Base-by-base conservation (phyloP, 2,329 filamentous ascomycete genomes). In the Exophiala spinifera region DNA sequence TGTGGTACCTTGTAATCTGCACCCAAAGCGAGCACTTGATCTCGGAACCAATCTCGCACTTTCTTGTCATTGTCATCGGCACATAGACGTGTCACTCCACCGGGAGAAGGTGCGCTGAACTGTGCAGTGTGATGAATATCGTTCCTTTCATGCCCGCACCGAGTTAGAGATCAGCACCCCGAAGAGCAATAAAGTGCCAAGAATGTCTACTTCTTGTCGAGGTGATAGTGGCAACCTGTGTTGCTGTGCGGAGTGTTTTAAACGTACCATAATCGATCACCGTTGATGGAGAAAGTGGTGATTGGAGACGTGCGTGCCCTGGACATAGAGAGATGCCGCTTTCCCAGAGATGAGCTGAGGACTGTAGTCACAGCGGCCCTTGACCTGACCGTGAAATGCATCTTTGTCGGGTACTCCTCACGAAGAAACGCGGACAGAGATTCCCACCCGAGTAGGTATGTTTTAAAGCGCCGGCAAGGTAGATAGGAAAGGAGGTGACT, bases 1-100 rank as follows among this genome's bases (percentile, higher is more conserved):
- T 25, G 7, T 25, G 4, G 4, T 31, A 49, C 49, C 46, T 66
- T 67, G 21, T 69, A 63, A 13, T 62, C 56, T 5, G 58, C 60
- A 13, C 63, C 65, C 1, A 66, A 51, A 3, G 60, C 51, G 19
- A 39, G 40, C 37, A 64, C 53, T 46, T 66, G 59, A 3, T 65
- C 60, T 28, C 31, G n/a, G 49, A 66, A 66, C 65, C 65, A 67
- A 49, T 66, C 63, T 33, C 65, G 53, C 7, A 59, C 63, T 31
- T 54, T 46, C 33, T 64, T 63, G 34, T 67, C 64, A 33, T 65
- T 57, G 20, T 64, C 56, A 11, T 57, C 54, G 15, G 53, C 53
- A 43, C 44, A 56, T n/a, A 59, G 50, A 20, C 57, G 54, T 11
- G 39, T 56, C 28, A 59, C 50, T 46, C 55, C 49, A 36, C 61